phyloP scores from a whole-genome alignment of 108 stramenopile genomes.

The Cyclotella kingstonii region DNA sequence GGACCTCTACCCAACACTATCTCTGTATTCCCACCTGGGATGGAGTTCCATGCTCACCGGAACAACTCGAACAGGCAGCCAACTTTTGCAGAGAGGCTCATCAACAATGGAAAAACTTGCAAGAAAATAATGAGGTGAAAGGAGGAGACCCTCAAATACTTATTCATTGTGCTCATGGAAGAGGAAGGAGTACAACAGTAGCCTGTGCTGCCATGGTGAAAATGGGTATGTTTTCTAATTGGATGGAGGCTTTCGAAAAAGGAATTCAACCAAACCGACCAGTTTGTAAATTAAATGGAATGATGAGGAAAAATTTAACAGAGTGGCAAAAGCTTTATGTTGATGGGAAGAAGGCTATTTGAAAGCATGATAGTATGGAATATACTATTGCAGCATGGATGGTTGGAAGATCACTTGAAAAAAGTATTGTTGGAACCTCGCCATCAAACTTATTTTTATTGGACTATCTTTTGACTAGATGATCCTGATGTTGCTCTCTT shows the following conservation, averaged over 20 bases:
- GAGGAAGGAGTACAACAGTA: conserved; percentile 77
- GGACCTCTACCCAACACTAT: conserved; percentile 57
- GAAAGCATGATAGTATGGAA: too few relatives aligned
- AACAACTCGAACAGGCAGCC: conserved; percentile 77
- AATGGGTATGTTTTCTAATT: conserved; percentile 72
- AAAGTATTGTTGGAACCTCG: too few relatives aligned
- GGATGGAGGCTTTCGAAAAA: conserved; percentile 85
- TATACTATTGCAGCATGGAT: too few relatives aligned
- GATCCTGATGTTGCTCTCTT: too few relatives aligned
- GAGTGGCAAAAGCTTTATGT: conserved; percentile 77
- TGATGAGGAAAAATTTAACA: conserved; percentile 75
- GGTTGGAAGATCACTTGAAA: too few relatives aligned
- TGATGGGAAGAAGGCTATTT: conserved; percentile 55
- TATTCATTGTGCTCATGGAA: conserved; percentile 87
- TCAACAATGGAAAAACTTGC: conserved; percentile 34
- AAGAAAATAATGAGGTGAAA: conserved; percentile 57
- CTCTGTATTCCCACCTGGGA: conserved; percentile 81
- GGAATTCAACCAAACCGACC: conserved; percentile 73
- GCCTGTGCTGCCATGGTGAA: conserved; percentile 87
- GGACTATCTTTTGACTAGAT: too few relatives aligned
- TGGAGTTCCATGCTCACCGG: conserved; percentile 79
- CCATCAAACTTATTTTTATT: too few relatives aligned
- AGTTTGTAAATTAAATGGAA: conserved; percentile 80
- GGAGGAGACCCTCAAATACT: conserved; percentile 44
- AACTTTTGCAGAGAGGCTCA: conserved; percentile 67